Percentiles rank a stretch among this genome's conserved stretches.
Evolutionary conservation across 768 basidiomycete genomes (phyloP).

Genomic region (Mycena galericulata): DNA sequence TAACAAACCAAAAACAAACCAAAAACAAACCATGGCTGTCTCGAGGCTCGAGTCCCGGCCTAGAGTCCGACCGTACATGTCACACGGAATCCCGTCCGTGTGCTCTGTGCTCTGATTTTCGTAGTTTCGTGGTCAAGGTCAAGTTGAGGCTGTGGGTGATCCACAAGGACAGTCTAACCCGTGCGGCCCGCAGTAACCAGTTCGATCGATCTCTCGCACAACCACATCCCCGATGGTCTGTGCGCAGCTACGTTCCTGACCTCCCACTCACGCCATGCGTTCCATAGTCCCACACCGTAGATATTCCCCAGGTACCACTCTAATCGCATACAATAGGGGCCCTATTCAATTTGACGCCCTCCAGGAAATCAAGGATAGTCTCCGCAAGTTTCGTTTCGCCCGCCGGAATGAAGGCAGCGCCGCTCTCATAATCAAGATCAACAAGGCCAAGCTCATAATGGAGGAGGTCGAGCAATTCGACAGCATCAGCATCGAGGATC

Average conservation of each 20-base stretch:
- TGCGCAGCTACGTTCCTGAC: conserved; percentile 28
- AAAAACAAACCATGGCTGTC: no score
- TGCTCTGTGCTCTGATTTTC: no score
- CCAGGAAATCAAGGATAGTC: conserved; percentile 76
- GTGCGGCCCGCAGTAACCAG: no score
- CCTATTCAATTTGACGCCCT: not conserved
- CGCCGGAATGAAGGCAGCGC: conserved; percentile 80
- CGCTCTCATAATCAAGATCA: conserved; percentile 91
- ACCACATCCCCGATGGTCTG: conserved; percentile 47
- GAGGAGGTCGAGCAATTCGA: conserved; percentile 87
- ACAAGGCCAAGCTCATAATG: conserved; percentile 85
- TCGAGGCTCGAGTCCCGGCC: no score
- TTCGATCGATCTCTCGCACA: not conserved
- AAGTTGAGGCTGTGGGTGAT: no score
- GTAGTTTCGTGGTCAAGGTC: no score
- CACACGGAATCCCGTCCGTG: no score
- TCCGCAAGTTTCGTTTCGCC: conserved; percentile 84
- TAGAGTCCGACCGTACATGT: no score
- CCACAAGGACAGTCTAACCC: no score
- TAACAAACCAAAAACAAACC: no score
- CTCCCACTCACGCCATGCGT: conserved; percentile 13
- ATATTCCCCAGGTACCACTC: conserved; percentile 66
- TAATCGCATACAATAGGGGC: not conserved
- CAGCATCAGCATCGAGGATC: conserved; percentile 81
- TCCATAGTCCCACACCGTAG: conserved; percentile 78